phyloP scores from a whole-genome alignment of 2,329 filamentous ascomycete genomes.

The Atkinsonella hypoxylon region DNA sequence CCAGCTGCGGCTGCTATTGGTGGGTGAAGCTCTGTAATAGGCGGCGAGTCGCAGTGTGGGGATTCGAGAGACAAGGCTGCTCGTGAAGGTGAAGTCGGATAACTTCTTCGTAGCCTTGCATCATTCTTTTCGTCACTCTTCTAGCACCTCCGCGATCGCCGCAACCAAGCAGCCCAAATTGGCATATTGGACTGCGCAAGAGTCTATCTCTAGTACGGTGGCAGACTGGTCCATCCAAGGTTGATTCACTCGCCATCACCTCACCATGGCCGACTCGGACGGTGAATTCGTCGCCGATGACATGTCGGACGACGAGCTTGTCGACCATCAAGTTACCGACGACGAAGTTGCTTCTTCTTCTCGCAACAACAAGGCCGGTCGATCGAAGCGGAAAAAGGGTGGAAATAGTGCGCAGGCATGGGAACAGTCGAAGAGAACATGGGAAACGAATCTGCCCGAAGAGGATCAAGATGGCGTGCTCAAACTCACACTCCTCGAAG shows the following conservation, averaged over 20 bases:
- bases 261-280: slow-evolving; percentile 58
- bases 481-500: slow-evolving; percentile 66
- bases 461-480: slow-evolving; percentile 73
- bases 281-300: slow-evolving; percentile 55
- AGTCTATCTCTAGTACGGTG: background rate
- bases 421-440: slow-evolving; percentile 55
- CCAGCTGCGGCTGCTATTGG: background rate
- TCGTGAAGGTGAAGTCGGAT: background rate
- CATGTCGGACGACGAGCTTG: slow-evolving; percentile 53
- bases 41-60: no score
- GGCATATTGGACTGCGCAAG: background rate
- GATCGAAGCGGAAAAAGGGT: slow-evolving; percentile 20
- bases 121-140: background rate
- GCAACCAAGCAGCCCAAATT: background rate
- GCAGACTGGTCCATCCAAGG: background rate
- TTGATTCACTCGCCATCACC: background rate
- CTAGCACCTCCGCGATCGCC: background rate
- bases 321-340: slow-evolving; percentile 33
- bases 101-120: background rate
- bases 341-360: slow-evolving; percentile 20
- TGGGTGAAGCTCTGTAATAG: background rate
- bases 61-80: slow-evolving; percentile 3
- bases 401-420: slow-evolving; percentile 42
- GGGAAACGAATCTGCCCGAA: slow-evolving; percentile 55
- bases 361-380: slow-evolving; percentile 17